Percentiles rank a stretch among this genome's conserved stretches.
Conservation (phyloP, 78 protist species). For the Dictyostelium intermedium region DNA sequence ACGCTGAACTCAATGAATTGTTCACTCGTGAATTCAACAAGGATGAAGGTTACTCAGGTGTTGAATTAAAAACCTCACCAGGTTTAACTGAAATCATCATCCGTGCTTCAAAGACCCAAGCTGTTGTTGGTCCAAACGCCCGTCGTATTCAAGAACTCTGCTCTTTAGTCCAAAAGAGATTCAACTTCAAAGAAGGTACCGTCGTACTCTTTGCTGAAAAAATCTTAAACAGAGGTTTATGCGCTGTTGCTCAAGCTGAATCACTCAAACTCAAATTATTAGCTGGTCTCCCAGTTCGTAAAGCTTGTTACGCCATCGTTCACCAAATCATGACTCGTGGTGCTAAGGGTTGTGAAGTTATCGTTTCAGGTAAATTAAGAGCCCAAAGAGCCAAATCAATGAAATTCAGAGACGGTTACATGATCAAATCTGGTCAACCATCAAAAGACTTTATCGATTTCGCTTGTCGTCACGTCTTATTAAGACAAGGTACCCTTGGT, state of each 20-base stretch:
- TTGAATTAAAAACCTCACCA: slow-evolving; percentile 94
- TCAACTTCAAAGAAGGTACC: slow-evolving; percentile 93
- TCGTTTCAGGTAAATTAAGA: slow-evolving; percentile 99
- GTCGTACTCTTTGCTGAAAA: slow-evolving; percentile 97
- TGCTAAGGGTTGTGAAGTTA: slow-evolving; percentile 99
- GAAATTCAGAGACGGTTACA: slow-evolving; percentile 99
- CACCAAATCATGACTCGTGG: slow-evolving; percentile 98
- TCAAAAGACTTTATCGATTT: slow-evolving; percentile 89
- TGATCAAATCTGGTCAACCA: slow-evolving; percentile 98
- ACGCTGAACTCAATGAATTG: slow-evolving; percentile 99
- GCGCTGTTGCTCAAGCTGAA: slow-evolving; percentile 99
- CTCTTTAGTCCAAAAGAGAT: slow-evolving; percentile 98
- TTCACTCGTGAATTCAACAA: slow-evolving; percentile 96
- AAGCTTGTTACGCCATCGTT: slow-evolving; percentile 99
- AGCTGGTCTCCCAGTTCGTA: slow-evolving; percentile 97
- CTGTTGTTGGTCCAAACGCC: slow-evolving; percentile 96
- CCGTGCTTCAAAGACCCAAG: slow-evolving; percentile 98
- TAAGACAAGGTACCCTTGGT: slow-evolving; percentile 98
- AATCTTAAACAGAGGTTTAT: slow-evolving; percentile 98
- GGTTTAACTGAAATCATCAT: slow-evolving; percentile 98
- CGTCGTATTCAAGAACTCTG: slow-evolving; percentile 98
- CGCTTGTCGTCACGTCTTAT: slow-evolving; percentile 95
- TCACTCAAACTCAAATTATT: slow-evolving; percentile 97
- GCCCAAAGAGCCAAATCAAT: slow-evolving; percentile 99
- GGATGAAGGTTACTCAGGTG: slow-evolving; percentile 98